phyloP scores from a whole-genome alignment of 2,329 filamentous ascomycete species.

The Pleomassaria siparia region DNA sequence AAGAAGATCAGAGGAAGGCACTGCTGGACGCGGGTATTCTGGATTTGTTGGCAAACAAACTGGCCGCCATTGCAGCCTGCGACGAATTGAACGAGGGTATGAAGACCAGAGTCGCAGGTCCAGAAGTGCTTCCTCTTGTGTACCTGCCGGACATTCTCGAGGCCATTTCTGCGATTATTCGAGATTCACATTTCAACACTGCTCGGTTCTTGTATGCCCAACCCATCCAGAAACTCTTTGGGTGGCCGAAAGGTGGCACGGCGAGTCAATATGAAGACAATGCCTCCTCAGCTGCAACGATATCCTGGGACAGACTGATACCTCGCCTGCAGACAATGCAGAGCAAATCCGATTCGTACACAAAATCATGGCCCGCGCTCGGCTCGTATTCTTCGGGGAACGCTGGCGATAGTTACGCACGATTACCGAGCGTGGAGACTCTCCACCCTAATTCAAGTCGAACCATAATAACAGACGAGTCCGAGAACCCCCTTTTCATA shows the following conservation, averaged over 20 bases:
- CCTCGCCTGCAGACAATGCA: conserved; percentile 43
- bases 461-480: conserved; percentile 42
- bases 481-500: conserved; percentile 50
- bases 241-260: conserved; percentile 29
- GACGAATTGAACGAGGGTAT: conserved; percentile 25
- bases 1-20: conserved; percentile 69
- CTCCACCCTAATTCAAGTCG: conserved; percentile 29
- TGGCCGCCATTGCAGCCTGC: conserved; percentile 51
- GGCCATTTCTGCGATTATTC: conserved; percentile 74
- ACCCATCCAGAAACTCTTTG: conserved; percentile 39
- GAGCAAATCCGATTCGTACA: conserved; percentile 43
- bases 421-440: conserved; percentile 37
- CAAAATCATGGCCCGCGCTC: conserved; percentile 48
- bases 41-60: conserved; percentile 72
- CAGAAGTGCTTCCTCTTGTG: conserved; percentile 46
- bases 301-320: conserved; percentile 38
- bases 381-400: conserved; percentile 32
- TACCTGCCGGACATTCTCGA: conserved; percentile 72
- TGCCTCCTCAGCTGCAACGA: conserved; percentile 15
- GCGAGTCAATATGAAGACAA: conserved; percentile 19
- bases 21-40: conserved; percentile 73
- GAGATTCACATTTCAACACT: conserved; percentile 76
- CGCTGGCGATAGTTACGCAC: conserved; percentile 30
- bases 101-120: conserved; percentile 17
- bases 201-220: conserved; percentile 58